Conservation (phyloP, 176 grass and related monocot genomes). For the Paspalum notatum region DNA sequence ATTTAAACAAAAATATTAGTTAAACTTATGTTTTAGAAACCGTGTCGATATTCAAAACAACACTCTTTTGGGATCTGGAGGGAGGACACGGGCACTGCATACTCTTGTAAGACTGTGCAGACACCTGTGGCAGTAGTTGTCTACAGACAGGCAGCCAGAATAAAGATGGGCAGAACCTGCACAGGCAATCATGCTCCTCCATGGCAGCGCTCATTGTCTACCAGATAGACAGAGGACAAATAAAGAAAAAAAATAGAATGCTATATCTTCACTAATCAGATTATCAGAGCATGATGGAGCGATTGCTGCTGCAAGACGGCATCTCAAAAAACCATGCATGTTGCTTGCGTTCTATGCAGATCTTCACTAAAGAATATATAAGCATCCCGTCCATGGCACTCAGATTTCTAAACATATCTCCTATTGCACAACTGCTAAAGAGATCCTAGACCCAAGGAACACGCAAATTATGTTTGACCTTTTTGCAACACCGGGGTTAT, state of each 20-base stretch:
- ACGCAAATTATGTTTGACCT: slow-evolving; percentile 46
- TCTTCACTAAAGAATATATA: background rate
- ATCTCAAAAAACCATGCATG: background rate
- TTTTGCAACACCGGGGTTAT: slow-evolving; percentile 16
- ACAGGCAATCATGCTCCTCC: slow-evolving; percentile 12
- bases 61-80: no score
- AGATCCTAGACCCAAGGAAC: slow-evolving; percentile 38
- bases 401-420: slow-evolving; percentile 1
- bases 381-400: background rate
- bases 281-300: background rate
- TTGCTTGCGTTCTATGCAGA: background rate
- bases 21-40: no score
- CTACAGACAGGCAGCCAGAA: slow-evolving; percentile 13
- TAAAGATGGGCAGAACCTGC: slow-evolving; percentile 5
- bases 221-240: background rate
- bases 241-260: background rate
- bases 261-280: background rate
- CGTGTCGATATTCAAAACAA: no score
- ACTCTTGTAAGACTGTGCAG: slow-evolving; percentile 27
- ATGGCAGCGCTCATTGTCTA: background rate
- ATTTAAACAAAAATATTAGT: no score
- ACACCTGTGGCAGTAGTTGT: slow-evolving; percentile 19
- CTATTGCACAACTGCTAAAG: slow-evolving; percentile 7
- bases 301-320: slow-evolving; percentile 7
- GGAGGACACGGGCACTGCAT: background rate